phyloP scores from a whole-genome alignment of 164 flowering plant genomes.

The Magnolia kwangsiensis region DNA sequence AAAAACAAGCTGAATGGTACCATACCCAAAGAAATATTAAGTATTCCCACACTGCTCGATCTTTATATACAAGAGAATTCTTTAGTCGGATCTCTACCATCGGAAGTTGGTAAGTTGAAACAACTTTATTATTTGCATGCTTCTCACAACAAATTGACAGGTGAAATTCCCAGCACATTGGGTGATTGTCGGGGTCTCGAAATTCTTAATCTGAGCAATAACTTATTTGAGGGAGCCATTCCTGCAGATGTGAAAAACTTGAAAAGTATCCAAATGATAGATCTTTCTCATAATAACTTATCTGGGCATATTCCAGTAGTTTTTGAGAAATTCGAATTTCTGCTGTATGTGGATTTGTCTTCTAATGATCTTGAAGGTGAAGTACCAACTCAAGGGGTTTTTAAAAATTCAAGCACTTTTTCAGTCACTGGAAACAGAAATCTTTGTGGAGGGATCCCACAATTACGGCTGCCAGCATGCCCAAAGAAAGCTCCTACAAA shows the following conservation, averaged over 20 bases:
- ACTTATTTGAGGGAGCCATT: conserved; percentile 28
- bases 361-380: conserved; percentile 15
- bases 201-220: conserved; percentile 12
- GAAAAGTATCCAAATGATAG: conserved; percentile 6
- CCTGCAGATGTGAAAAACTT: conserved; percentile 14
- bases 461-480: conserved; percentile 11
- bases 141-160: conserved; percentile 27
- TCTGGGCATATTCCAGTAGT: conserved; percentile 16
- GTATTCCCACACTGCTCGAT: conserved; percentile 3
- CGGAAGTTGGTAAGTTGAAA: conserved; percentile 23
- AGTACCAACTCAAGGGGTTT: conserved; percentile 8
- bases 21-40: conserved; percentile 31
- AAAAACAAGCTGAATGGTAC: conserved; percentile 7
- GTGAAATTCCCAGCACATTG: conserved; percentile 31
- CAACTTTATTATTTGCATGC: conserved; percentile 21
- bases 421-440: conserved; percentile 9
- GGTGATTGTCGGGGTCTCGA: conserved; percentile 20
- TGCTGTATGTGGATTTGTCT: conserved; percentile 6
- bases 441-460: conserved; percentile 17
- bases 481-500: background rate
- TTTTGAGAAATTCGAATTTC: background rate
- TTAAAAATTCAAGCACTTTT: conserved; percentile 6
- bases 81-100: conserved; percentile 30
- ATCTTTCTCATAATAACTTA: conserved; percentile 20
- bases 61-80: conserved; percentile 25